Base-by-base conservation (phyloP, 331 rosid species). In the Prunus yedoensis region DNA sequence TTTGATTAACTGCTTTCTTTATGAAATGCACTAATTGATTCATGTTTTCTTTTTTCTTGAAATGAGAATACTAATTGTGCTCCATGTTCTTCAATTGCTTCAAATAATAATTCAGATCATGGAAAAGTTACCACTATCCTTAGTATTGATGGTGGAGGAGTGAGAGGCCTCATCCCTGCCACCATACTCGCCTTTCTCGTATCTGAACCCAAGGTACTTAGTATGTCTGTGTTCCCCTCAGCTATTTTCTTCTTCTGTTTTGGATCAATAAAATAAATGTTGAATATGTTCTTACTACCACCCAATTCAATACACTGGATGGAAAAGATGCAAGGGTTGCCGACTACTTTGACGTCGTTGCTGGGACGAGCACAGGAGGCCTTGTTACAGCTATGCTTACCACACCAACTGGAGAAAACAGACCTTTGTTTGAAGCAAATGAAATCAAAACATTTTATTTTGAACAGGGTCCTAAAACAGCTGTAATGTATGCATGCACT, bases 61-160 rank as follows among this genome's bases (percentile, higher is more conserved):
- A 38, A 38, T 38, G 43, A 38, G 43, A 38, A 38, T 7, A 38
- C 43, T 38, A 6, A 38, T 38, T 1, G 43, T 6, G 43, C 43
- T 38, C 43, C 2, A 6, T 5, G 17, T 13, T 51, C 18, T 16
- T 2, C 18, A 51, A 51, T 51, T 51, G 21, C 18, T 51, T 8
- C 57, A 15, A 51, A 51, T 17, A 1, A 53, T 53, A 7, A 16
- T 53, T 53, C 58, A 53, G 4, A n/a, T 59, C 15, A 18, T 59
- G 68, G 51, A 58, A 58, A 77, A 5, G 46, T 41, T 8, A 57
- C 66, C 21, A 45, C 80, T 3, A 27, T 77, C 66, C 80, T 77
- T 15, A 56, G 80, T 47, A 68, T 77, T 12, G 80, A 76, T 28
- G 80, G 80, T 13, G 80, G 80, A 53, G 67, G 80, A 53, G 67